Evolutionary conservation across 1,284 basidiomycete genomes (phyloP).

Genomic region (Hypsizygus ulmarius): DNA sequence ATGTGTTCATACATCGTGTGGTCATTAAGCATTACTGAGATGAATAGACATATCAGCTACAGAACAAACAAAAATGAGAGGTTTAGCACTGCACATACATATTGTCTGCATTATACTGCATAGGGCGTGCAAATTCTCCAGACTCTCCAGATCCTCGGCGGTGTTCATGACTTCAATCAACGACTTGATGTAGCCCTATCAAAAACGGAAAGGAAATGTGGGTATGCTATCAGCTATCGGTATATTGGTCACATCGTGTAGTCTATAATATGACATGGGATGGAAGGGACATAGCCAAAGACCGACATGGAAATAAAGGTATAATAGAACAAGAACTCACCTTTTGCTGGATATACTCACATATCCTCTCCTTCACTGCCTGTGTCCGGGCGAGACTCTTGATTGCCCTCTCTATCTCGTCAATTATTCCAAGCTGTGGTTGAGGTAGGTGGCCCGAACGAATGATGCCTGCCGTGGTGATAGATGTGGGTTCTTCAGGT

Average conservation of each 20-base stretch:
- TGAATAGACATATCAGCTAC: constrained; percentile 13
- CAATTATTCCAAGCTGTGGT: constrained; percentile 69
- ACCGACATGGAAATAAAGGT: constrained; percentile 12
- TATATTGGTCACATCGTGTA: constrained; percentile 21
- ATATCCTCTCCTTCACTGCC: constrained; percentile 74
- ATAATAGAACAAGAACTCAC: constrained; percentile 39
- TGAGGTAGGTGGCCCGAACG: constrained; percentile 69
- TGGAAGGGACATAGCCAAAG: constrained; percentile 22
- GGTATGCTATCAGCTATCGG: constrained; percentile 26
- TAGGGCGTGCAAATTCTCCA: constrained; percentile 86
- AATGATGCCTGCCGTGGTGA: constrained; percentile 60
- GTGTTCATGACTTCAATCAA: constrained; percentile 82
- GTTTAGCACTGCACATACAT: constrained; percentile 52
- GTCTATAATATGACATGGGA: constrained; percentile 16
- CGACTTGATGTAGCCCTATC: constrained; percentile 84
- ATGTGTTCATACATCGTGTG: constrained; percentile 95
- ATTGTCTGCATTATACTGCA: constrained; percentile 96
- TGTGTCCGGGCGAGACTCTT: constrained; percentile 65
- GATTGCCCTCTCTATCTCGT: constrained; percentile 75
- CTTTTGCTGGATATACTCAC: constrained; percentile 77
- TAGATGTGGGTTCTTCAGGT: constrained; percentile 47
- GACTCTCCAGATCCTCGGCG: constrained; percentile 90
- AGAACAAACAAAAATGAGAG: background rate
- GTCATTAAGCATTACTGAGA: constrained; percentile 92
- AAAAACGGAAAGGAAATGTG: constrained; percentile 16